Base-by-base conservation (phyloP, 352 stramenopile species). In the Phytophthora syringae region DNA sequence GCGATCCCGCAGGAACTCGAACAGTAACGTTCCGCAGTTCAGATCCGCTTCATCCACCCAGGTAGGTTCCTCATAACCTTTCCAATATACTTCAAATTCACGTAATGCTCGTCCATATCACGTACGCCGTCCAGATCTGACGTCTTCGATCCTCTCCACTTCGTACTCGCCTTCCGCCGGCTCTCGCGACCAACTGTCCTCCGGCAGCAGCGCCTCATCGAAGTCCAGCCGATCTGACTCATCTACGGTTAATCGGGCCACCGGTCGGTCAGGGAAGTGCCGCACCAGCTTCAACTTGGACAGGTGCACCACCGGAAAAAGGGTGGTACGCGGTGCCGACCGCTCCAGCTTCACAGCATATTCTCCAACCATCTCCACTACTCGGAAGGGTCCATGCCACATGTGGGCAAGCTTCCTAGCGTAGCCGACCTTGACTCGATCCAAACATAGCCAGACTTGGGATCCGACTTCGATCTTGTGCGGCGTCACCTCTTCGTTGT, bases 121-220 rank as follows among this genome's bases (percentile, higher is more conserved):
- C 4, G 39, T 50, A 2, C 20, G 6, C 1, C 36, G 16, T 34
- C 27, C 27, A 5, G 50, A 20, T 3, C 67, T 49, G 1, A 32
- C 12, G 20, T 67, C 68, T 1, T 53, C n/a, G 4, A 73, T 75
- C 21, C 16, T 7, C 13, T 62, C 47, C 2, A 52, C 48, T 13
- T 68, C 53, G 25, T 25, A 7, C 13, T 11, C 1, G 20, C 9
- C 0, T 37, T 12, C 10, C 13, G 12, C n/a, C n/a, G n/a, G n/a
- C n/a, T n/a, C n/a, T n/a, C n/a, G n/a, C 18, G 72, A 20, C 45
- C 45, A 72, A 43, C 64, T 71, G 13, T 66, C 63, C 20, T 66
- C 49, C 6, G 63, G 63, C 0, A 71, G 28, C 0, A 71, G 27
- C 11, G 43, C 54, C 22, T 71, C 63, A 21, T 80, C 72, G 13